These are phyloP conservation scores for Ceratobasidium sp. DNA, from an alignment of 1,284 basidiomycete genomes.

Conservation along the genomic window DNA sequence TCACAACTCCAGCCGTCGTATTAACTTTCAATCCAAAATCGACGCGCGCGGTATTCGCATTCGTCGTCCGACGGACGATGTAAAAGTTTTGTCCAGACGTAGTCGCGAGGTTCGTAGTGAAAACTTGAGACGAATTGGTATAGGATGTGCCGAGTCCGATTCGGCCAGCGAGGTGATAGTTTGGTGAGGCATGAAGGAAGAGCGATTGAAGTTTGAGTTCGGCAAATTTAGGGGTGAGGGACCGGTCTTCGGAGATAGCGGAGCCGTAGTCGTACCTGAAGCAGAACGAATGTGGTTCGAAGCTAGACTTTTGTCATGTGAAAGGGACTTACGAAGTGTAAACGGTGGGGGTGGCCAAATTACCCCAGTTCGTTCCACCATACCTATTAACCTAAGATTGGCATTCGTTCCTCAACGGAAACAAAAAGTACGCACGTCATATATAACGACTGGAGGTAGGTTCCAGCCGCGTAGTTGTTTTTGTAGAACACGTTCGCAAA, in stretches of 20 bases:
- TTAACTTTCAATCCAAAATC: conserved; percentile 10
- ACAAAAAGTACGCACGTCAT: conserved; percentile 53
- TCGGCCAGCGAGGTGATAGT: conserved; percentile 45
- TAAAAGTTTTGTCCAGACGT: conserved; percentile 50
- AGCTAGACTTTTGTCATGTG: conserved; percentile 55
- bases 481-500: conserved; percentile 45
- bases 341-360: conserved; percentile 60
- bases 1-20: conserved; percentile 1
- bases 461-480: conserved; percentile 62
- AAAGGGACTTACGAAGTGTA: conserved; percentile 62
- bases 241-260: conserved; percentile 48
- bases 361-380: conserved; percentile 66
- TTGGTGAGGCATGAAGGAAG: conserved; percentile 47
- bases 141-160: conserved; percentile 13
- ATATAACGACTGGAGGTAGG: conserved; percentile 60
- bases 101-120: conserved; percentile 58
- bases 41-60: conserved; percentile 1
- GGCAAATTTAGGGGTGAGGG: conserved; percentile 47
- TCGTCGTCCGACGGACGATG: conserved; percentile 27
- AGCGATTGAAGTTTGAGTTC: conserved; percentile 49
- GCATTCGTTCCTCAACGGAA: not conserved
- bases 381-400: conserved; percentile 54
- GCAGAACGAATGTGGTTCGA: conserved; percentile 7
- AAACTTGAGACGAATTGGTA: conserved; percentile 51
- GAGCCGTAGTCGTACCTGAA: conserved; percentile 33